Base-by-base conservation (phyloP, 805 yeast species). In the Naumovozyma baii region DNA sequence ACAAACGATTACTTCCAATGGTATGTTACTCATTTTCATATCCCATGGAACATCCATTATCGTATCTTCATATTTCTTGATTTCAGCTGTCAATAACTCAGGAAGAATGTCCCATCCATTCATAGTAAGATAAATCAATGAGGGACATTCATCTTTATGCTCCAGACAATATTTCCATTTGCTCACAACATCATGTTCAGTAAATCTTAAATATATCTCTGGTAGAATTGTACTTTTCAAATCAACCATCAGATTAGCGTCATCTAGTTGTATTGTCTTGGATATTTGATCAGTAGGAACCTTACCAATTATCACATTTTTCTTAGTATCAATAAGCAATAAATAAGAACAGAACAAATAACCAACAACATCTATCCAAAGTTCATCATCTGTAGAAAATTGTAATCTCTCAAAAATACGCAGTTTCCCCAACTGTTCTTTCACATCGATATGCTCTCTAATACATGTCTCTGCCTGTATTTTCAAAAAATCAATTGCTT, bases 31-130 rank as follows among this genome's bases (percentile, higher is more conserved):
- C 47, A 42, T 40, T 9, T 16, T 18, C 3, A 3, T n/a, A 20
- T 46, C 39, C 57, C 57, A 52, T 5, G 56, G 56, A 16, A 31
- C 36, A 5, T 28, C 9, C 2, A 14, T 13, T 5, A 20, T 16
- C 13, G 28, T 18, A 16, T 10, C n/a, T 16, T 22, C n/a, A 16
- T 9, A 22, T 10, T 29, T 25, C 7, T 37, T 19, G 13, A 20
- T 16, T 10, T 15, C 15, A 3, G 17, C 18, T 10, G n/a, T 13
- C 13, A 40, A 12, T 47, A 57, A 53, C 8, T 52, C 56, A 7
- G 63, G 54, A 5, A 73, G 49, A 8, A 70, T 45, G 8, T 52
- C 52, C 77, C 81, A 72, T 1, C 70, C 69, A 45, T 69, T 76
- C 1, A 70, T 63, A 1, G 81, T 70, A 44, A 75, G 54, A 48